Percentiles rank a stretch among this genome's conserved stretches.
These are phyloP conservation scores for Neoascochyta sp. DNA, from an alignment of 2,329 filamentous ascomycete species.

Conservation along the genomic window DNA sequence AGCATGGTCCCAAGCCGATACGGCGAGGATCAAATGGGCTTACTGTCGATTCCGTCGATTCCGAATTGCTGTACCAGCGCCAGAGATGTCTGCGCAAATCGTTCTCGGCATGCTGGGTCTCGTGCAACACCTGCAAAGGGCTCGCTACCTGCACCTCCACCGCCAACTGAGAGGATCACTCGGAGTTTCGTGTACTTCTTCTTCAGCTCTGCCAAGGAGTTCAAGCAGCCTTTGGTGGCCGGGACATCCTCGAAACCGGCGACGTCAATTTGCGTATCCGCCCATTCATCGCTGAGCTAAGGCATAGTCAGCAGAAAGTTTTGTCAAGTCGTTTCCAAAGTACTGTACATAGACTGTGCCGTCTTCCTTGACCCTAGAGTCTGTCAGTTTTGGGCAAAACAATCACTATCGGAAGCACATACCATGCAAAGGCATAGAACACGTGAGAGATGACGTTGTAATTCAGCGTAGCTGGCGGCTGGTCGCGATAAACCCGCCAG, in stretches of 20 bases:
- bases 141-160: conserved; percentile 63
- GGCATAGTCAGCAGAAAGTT: conserved; percentile 9
- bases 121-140: conserved; percentile 66
- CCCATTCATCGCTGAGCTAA: conserved; percentile 76
- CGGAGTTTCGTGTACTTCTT: conserved; percentile 66
- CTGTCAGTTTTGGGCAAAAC: conserved; percentile 16
- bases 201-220: conserved; percentile 71
- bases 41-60: conserved; percentile 74
- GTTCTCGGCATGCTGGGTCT: conserved; percentile 58
- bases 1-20: too few species aligned
- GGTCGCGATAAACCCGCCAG: conserved; percentile 66
- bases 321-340: conserved; percentile 34
- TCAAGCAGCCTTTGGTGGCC: conserved; percentile 53
- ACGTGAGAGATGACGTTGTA: conserved; percentile 75
- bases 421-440: conserved; percentile 76
- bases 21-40: conserved; percentile 19
- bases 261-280: conserved; percentile 67
- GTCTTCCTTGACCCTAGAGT: conserved; percentile 61
- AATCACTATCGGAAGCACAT: conserved; percentile 14
- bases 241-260: conserved; percentile 53
- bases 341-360: conserved; percentile 72
- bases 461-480: conserved; percentile 70
- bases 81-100: conserved; percentile 65
- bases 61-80: conserved; percentile 67
- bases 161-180: conserved; percentile 74